Evolutionary conservation across 345 rosid species (phyloP).

Genomic region (Arabidopsis arenosa): DNA sequence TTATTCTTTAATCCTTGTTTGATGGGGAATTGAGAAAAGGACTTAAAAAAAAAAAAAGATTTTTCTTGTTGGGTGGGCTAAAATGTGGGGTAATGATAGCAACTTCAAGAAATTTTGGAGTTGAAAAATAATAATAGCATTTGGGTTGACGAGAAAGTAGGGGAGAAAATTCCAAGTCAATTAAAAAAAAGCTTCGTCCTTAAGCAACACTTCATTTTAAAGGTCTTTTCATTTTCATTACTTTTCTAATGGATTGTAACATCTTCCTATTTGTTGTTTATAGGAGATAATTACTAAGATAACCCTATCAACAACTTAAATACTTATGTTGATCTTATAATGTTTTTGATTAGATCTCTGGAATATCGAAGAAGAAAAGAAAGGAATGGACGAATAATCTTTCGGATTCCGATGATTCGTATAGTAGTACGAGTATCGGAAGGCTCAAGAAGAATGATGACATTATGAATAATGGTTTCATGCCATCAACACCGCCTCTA

Average conservation of each 20-base stretch:
- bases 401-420: conserved; percentile 80
- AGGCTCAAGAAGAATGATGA: conserved; percentile 48
- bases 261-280: conserved; percentile 22
- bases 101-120: conserved; percentile 36
- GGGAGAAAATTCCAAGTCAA: conserved; percentile 42
- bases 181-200: conserved; percentile 27
- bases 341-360: conserved; percentile 57
- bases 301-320: background rate
- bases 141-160: conserved; percentile 45
- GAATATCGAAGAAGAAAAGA: conserved; percentile 68
- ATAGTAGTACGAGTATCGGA: conserved; percentile 67
- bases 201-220: conserved; percentile 28
- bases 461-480: conserved; percentile 57
- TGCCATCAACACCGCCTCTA: conserved; percentile 86
- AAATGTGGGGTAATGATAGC: conserved; percentile 42
- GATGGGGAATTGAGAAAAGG: conserved; percentile 38
- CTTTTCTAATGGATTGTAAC: conserved; percentile 19
- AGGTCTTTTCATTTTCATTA: conserved; percentile 34
- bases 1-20: conserved; percentile 28
- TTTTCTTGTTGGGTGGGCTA: conserved; percentile 43
- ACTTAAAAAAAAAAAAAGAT: background rate
- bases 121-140: conserved; percentile 18
- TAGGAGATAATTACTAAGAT: background rate
- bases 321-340: background rate
- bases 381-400: conserved; percentile 48